phyloP scores from a whole-genome alignment of 177 flowering plant genomes.

The Vitis hybrid region DNA sequence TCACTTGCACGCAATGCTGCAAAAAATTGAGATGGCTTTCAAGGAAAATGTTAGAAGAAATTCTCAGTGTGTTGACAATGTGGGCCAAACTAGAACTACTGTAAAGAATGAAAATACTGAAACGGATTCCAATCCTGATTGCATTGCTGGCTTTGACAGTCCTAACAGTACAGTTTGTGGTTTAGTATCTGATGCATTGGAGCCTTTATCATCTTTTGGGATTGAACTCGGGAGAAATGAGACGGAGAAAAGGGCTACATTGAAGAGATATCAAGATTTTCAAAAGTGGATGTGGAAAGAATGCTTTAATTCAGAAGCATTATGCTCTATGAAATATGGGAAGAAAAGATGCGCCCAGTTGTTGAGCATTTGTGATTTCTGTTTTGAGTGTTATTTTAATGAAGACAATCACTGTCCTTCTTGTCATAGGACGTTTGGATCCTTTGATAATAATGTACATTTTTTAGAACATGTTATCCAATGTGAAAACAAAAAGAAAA shows the following conservation, averaged over 20 bases:
- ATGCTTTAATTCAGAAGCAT: conserved; percentile 47
- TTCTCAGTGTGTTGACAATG: conserved; percentile 1
- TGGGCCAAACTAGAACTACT: conserved; percentile 11
- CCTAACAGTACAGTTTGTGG: conserved; percentile 50
- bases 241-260: conserved; percentile 45
- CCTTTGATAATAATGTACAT: conserved; percentile 15
- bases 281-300: conserved; percentile 86
- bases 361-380: conserved; percentile 51
- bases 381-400: conserved; percentile 39
- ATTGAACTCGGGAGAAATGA: conserved; percentile 65
- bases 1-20: conserved; percentile 82
- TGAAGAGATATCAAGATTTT: conserved; percentile 63
- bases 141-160: conserved; percentile 42
- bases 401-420: conserved; percentile 59
- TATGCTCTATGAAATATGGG: conserved; percentile 59
- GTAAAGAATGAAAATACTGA: conserved; percentile 35
- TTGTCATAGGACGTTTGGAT: conserved; percentile 53
- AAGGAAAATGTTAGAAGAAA: conserved; percentile 54
- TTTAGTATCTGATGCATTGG: conserved; percentile 34
- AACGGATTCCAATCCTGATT: conserved; percentile 33
- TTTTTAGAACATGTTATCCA: conserved; percentile 48
- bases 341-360: conserved; percentile 51
- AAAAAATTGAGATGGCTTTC: conserved; percentile 59
- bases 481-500: conserved; percentile 38
- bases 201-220: conserved; percentile 57